phyloP scores from a whole-genome alignment of 176 grass and related monocot genomes.

The Saccharum officinarum region DNA sequence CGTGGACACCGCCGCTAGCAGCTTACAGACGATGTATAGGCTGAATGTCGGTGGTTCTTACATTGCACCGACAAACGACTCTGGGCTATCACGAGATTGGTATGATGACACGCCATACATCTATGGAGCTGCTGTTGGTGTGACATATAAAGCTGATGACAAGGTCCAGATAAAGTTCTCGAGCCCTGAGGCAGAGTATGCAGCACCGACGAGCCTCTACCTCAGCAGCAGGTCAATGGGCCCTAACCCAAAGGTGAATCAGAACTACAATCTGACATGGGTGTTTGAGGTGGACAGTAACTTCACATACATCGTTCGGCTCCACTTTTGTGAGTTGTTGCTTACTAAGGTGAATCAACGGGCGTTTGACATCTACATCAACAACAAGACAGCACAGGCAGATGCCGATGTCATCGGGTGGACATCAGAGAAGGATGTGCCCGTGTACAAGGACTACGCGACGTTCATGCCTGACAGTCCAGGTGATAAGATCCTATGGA shows the following conservation, averaged over 20 bases:
- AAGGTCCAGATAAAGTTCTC: constrained; percentile 37
- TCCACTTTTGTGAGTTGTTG: constrained; percentile 71
- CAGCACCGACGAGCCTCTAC: constrained; percentile 56
- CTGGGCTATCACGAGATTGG: constrained; percentile 61
- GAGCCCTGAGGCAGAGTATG: constrained; percentile 34
- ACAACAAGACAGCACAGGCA: constrained; percentile 60
- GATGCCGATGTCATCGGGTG: constrained; percentile 56
- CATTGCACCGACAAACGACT: constrained; percentile 47
- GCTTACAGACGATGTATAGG: constrained; percentile 68
- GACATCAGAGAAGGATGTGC: constrained; percentile 44
- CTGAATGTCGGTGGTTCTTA: constrained; percentile 74
- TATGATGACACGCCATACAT: constrained; percentile 65
- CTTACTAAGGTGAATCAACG: constrained; percentile 53
- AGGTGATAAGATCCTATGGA: constrained; percentile 47
- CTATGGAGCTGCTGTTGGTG: constrained; percentile 56
- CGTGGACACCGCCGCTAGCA: constrained; percentile 14
- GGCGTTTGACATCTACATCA: constrained; percentile 61
- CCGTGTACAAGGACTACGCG: constrained; percentile 65
- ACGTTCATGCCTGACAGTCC: constrained; percentile 10
- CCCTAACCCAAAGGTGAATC: constrained; percentile 38
- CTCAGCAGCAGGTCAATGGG: constrained; percentile 52
- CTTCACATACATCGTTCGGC: constrained; percentile 65
- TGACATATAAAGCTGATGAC: constrained; percentile 29
- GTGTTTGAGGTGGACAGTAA: constrained; percentile 67
- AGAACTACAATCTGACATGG: constrained; percentile 71